phyloP scores from a whole-genome alignment of 768 basidiomycete genomes.

The Leccinum longicurvipes region DNA sequence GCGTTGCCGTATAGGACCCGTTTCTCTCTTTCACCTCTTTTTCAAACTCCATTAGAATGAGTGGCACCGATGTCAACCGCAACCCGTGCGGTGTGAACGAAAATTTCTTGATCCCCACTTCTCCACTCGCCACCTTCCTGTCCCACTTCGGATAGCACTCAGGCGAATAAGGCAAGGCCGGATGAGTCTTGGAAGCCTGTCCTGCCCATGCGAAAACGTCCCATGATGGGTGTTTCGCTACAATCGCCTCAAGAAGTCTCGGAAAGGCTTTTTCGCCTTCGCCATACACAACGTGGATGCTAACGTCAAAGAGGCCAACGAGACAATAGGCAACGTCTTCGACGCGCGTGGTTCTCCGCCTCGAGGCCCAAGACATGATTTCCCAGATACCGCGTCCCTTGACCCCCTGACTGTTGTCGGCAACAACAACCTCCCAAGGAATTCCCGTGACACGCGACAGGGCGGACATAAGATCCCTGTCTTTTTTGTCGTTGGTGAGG shows the following conservation, averaged over 20 bases:
- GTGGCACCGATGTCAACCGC: conserved; percentile 18
- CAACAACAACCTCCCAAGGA: conserved; percentile 11
- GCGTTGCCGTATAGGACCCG: conserved; percentile 12
- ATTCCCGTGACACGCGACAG: conserved; percentile 20
- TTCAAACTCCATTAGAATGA: conserved; percentile 17
- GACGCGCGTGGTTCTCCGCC: conserved; percentile 24
- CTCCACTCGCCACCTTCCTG: conserved; percentile 1
- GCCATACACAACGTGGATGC: conserved; percentile 25
- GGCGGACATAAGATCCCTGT: conserved; percentile 3
- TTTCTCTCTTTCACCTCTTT: neutral
- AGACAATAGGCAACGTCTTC: conserved; percentile 32
- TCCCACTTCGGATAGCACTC: conserved; percentile 24
- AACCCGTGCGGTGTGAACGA: conserved; percentile 13
- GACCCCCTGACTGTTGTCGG: conserved; percentile 20
- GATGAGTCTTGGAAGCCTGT: conserved; percentile 14
- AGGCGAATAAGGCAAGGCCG: conserved; percentile 18
- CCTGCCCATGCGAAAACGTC: conserved; percentile 28
- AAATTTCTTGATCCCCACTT: conserved; percentile 15
- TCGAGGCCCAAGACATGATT: conserved; percentile 31
- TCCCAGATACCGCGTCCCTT: conserved; percentile 18
- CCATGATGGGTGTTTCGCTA: conserved; percentile 12
- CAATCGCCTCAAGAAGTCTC: conserved; percentile 21
- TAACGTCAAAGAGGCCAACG: conserved; percentile 25
- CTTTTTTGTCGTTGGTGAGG: conserved; percentile 15
- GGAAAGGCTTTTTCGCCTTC: conserved; percentile 31